Conservation (phyloP, 1,139 yeast species). For the Wickerhamiella infanticola region DNA sequence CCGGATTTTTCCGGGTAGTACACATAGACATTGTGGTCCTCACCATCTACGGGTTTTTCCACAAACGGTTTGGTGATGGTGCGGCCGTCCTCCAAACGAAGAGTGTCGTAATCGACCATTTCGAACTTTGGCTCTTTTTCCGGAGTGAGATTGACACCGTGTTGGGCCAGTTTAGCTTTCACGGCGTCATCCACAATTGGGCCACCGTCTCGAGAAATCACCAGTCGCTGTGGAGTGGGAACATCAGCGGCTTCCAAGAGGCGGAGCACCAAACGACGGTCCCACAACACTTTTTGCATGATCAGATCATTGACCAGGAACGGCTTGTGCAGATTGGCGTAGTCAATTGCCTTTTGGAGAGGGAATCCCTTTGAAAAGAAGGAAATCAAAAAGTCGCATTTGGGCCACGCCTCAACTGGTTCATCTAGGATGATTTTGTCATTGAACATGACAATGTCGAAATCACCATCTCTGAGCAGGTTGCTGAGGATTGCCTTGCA, state of each 20-base stretch:
- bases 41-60: conserved; percentile 98
- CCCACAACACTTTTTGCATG: conserved; percentile 92
- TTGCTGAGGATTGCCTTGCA: conserved; percentile 82
- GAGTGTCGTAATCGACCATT: conserved; percentile 78
- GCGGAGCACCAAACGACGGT: conserved; percentile 72
- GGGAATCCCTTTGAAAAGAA: conserved; percentile 97
- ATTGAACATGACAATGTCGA: conserved; percentile 92
- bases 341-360: conserved; percentile 81
- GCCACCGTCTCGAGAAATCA: conserved; percentile 92
- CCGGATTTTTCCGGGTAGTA: conserved; percentile 82
- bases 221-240: conserved; percentile 76
- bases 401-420: conserved; percentile 89
- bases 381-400: conserved; percentile 86
- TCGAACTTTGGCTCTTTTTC: conserved; percentile 60
- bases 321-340: conserved; percentile 82
- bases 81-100: conserved; percentile 53
- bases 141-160: conserved; percentile 37
- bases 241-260: conserved; percentile 73
- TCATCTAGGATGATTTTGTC: conserved; percentile 95
- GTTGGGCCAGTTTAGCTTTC: conserved; percentile 36
- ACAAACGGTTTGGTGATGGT: conserved; percentile 78
- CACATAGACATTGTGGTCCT: conserved; percentile 90
- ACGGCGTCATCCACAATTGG: conserved; percentile 65
- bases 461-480: conserved; percentile 83
- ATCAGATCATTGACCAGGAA: conserved; percentile 76